phyloP scores from a whole-genome alignment of 306 rosid species.

The Calophaca sinica region DNA sequence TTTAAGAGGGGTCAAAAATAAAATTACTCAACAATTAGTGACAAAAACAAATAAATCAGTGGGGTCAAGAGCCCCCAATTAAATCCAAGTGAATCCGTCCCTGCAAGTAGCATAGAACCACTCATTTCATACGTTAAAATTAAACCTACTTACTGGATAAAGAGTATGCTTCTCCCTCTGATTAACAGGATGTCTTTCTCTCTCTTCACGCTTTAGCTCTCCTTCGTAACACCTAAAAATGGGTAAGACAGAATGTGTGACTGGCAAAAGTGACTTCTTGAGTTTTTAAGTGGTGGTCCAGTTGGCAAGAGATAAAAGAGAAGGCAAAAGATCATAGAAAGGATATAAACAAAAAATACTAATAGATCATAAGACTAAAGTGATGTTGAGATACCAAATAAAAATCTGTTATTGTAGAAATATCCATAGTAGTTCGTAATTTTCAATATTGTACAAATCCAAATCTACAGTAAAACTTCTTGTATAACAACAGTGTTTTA shows the following conservation, averaged over 20 bases:
- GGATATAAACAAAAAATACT: conserved; percentile 24
- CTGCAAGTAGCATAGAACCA: conserved; percentile 18
- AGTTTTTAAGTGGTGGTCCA: conserved; percentile 20
- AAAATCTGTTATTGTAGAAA: conserved; percentile 5
- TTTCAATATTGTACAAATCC: conserved; percentile 15
- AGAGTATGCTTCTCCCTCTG: conserved; percentile 86
- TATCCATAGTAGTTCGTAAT: conserved; percentile 27
- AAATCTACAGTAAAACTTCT: conserved; percentile 20
- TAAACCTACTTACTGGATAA: conserved; percentile 65
- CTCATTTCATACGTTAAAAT: conserved; percentile 32
- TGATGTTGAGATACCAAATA: neutral
- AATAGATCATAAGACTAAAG: neutral
- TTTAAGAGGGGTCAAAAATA: too few relatives aligned
- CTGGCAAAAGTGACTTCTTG: neutral
- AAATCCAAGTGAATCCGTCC: too few relatives aligned
- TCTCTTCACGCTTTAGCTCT: conserved; percentile 89
- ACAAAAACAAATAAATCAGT: too few relatives aligned
- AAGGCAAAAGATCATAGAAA: neutral
- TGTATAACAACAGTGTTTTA: neutral
- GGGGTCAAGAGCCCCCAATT: too few relatives aligned
- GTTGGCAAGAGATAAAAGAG: conserved; percentile 4
- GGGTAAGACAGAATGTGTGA: conserved; percentile 25
- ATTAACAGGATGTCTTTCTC: conserved; percentile 87
- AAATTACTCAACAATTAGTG: too few relatives aligned
- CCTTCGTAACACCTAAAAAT: conserved; percentile 78